Evolutionary conservation across 805 yeast species (phyloP), one percentile per base, ranked within the genome.

Genomic region (Candida sithepensis): DNA sequence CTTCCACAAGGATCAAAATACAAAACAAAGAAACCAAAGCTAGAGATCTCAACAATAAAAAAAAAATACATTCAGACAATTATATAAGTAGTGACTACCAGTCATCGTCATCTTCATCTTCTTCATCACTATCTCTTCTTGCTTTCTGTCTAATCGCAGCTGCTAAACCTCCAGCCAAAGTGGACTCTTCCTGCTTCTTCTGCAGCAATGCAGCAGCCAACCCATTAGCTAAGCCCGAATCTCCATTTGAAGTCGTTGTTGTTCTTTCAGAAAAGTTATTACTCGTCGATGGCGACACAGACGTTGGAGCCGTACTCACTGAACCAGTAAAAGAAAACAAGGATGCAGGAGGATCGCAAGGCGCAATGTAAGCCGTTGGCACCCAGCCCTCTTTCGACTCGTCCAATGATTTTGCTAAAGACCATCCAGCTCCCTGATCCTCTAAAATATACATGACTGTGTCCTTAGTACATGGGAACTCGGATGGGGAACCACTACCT

Each of bases 351-450:
- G 78, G 75, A 3, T 67, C 78, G 53, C 78, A 77, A 50, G 79
- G 81, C 19, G 73, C 81, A 60, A 92, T 81, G 63, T 91, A 94
- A n/a, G 91, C 87, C 20, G 94, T 85, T 13, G 99, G 99, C 12
- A 94, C 92, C 99, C 99, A 94, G 4, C 99, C 99, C 64, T 90
- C 94, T 47, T 72, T 78, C 1, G 84, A 61, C 37, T 87, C 94
- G 59, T 85, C 91, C 51, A 84, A 64, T 30, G 81, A 74, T 63
- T 85, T 86, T 9, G 90, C 97, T 48, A 94, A 74, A 58, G 96
- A 92, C 99, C 99, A 94, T 16, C 97, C 96, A 52, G 88, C 91
- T 41, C 84, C 82, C 48, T 85, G 88, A 53, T 85, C 81, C 60
- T 78, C 84, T 2, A 82, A 70, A 30, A 94, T 80, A 51, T 81